Evolutionary conservation across 2,329 filamentous ascomycete genomes (phyloP).

Genomic region (Tothia fuscella): DNA sequence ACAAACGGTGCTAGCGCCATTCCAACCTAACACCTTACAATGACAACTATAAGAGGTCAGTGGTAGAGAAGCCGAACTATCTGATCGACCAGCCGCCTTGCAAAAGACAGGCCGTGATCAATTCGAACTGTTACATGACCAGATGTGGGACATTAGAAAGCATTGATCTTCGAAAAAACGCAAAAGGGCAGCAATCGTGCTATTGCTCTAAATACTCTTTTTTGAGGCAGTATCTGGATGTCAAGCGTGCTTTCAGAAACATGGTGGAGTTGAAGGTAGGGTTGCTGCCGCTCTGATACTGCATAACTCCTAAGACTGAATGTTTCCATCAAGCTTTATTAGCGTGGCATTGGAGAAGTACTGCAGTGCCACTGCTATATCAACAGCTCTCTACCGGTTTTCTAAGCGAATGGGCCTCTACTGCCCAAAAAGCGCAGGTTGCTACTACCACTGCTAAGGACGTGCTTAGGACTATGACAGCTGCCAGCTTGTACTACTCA

Average conservation of each 20-base stretch:
- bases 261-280: conserved; percentile 2
- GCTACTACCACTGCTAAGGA: background rate
- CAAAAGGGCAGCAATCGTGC: background rate
- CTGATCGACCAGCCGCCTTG: background rate
- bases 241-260: background rate
- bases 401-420: background rate
- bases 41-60: background rate
- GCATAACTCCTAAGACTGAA: background rate
- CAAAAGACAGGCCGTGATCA: background rate
- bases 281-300: background rate
- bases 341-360: background rate
- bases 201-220: background rate
- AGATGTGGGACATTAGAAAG: background rate
- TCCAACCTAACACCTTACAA: too few relatives aligned
- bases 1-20: too few relatives aligned
- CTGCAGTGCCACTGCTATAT: background rate
- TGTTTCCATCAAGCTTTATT: background rate
- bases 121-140: background rate
- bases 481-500: background rate
- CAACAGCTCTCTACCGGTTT: background rate
- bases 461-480: background rate
- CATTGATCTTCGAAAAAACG: background rate
- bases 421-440: background rate
- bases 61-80: background rate
- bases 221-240: background rate